Base-by-base conservation (phyloP, 257 asterid species). In the Solanum piurae region DNA sequence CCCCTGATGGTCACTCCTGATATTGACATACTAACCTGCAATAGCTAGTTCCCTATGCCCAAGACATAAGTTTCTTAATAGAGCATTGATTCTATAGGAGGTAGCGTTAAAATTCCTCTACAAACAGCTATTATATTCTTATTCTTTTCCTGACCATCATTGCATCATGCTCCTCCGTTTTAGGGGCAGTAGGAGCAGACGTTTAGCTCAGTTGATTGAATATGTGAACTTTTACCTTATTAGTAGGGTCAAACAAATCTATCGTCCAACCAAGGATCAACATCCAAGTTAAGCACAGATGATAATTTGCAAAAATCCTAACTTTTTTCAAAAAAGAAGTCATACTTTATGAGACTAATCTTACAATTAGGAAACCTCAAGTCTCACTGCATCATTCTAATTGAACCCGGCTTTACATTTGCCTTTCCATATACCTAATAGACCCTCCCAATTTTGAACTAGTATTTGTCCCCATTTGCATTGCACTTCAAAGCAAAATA, bases 401-500 rank as follows among this genome's bases (percentile, higher is more conserved):
- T 9, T 80, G 40, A 80, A 80, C 66, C 42, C 18, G 86, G 87
- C 83, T 66, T 85, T 44, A 55, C 37, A 58, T 79, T 86, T 79
- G 86, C 77, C 87, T 38, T 42, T 20, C 84, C 58, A 72, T 10
- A 71, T 82, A 80, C 69, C 85, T 44, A 79, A 79, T 42, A 77
- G 55, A 44, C 66, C 37, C 38, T 27, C 18, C n/a, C 40, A 80
- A 80, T 58, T 85, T 68, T 72, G 16, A 38, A 85, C 86, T 85
- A 76, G 79, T 66, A 85, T 73, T 55, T 20, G 36, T 33, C 86
- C 73, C 83, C 90, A 49, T 83, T 21, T 62, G 62, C 87, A 74
- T 84, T 75, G 62, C 86, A 74, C 86, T 75, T 90, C 42, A 62
- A 64, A 44, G 87, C 87, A 37, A 79, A 42, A 20, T 89, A 88